These are phyloP conservation scores for Hyaloperonospora arabidopsidis DNA, from an alignment of 352 stramenopile genomes.

Conservation along the genomic window DNA sequence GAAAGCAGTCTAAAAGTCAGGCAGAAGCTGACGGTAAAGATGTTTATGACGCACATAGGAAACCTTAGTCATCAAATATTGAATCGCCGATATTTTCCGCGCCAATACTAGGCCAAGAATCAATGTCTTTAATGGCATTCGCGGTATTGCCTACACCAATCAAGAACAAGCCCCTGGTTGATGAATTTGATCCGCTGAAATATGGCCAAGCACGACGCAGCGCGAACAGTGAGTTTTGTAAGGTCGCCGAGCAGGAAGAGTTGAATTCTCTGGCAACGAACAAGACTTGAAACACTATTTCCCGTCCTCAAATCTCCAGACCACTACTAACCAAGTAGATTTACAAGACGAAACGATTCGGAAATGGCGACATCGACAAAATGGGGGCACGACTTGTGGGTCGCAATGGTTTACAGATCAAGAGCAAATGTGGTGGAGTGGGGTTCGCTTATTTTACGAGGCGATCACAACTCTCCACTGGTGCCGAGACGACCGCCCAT, in stretches of 20 bases:
- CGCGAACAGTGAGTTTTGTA: neutral
- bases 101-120: neutral
- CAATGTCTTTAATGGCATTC: neutral
- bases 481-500: too few species aligned
- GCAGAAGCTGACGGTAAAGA: too few species aligned
- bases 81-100: neutral
- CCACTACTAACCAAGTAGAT: too few species aligned
- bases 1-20: too few species aligned
- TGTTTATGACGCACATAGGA: too few species aligned
- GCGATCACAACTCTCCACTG: too few species aligned
- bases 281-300: neutral
- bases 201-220: neutral
- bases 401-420: too few species aligned
- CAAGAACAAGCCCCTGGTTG: neutral
- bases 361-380: too few species aligned
- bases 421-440: too few species aligned
- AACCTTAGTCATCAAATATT: neutral
- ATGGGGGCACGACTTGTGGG: too few species aligned
- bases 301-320: neutral
- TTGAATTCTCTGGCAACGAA: neutral
- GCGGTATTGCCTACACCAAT: neutral
- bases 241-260: neutral
- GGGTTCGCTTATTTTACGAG: too few species aligned
- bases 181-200: neutral
- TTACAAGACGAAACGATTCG: too few species aligned